Base-by-base conservation (phyloP, 2,329 filamentous ascomycete species). In the Aspergillus sclerotialis region DNA sequence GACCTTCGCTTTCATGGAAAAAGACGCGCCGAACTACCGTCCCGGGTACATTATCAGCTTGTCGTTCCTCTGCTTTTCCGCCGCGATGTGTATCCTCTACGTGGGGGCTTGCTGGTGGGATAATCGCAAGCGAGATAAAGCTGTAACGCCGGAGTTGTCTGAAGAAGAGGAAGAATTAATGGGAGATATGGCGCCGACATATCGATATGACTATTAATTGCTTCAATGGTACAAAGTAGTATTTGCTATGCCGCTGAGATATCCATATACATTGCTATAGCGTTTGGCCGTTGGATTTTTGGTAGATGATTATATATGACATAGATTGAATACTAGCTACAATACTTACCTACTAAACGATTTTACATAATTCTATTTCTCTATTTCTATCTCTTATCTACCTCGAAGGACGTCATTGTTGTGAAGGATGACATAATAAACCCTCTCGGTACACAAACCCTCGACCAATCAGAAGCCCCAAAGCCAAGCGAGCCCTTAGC, bases 21-120 rank as follows among this genome's bases (percentile, higher is more conserved):
- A 67, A 33, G 86, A 94, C 54, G 74, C 75, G 4, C 85, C 84
- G 1, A 51, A 60, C 14, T 94, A 82, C 59, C 73, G 67, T 5
- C 78, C 72, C 1, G 89, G 88, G 0, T 93, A 92, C 61, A 73
- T 72, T 35, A 87, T 94, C 43, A 82, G 78, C 52, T 70, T 94
- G 4, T 77, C 71, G 0, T 94, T 94, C 50, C 73, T 81, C 7
- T 73, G 76, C 32, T 55, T 94, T 18, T 82, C 79, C 34, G 77
- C 75, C 11, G 46, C 80, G 3, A 69, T 53, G 24, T 68, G 65
- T 34, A 42, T 57, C 17, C 34, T 43, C 1, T 70, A 70, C 39
- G 50, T 61, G 5, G 19, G 53, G 7, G 55, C 60, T 1, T 29
- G 64, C 25, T 46, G 60, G 42, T 40, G 43, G 31, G 61, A 67